These are phyloP conservation scores for Dactylellina leptospora DNA, from an alignment of 2,329 filamentous ascomycete species.

Conservation along the genomic window DNA sequence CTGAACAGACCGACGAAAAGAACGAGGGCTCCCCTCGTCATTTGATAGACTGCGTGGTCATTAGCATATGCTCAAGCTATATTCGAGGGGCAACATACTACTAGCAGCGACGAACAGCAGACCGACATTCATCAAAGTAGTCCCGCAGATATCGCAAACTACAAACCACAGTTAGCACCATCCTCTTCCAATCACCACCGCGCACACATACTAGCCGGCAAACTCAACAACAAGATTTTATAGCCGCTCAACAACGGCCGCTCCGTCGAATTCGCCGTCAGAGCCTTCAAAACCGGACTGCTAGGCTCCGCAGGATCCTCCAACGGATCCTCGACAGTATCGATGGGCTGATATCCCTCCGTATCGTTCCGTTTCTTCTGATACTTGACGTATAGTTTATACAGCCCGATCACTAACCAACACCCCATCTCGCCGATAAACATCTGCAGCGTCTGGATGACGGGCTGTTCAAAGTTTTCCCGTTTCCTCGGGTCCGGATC, in stretches of 20 bases:
- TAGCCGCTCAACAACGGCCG: conserved; percentile 72
- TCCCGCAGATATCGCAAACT: conserved; percentile 92
- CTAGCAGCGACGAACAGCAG: conserved; percentile 92
- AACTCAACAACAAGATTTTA: conserved; percentile 76
- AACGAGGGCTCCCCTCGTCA: conserved; percentile 93
- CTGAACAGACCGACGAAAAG: conserved; percentile 96
- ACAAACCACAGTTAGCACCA: conserved; percentile 12
- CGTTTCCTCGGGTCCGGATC: conserved; percentile 72
- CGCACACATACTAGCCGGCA: conserved; percentile 70
- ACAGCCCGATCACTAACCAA: conserved; percentile 84
- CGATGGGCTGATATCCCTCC: conserved; percentile 74
- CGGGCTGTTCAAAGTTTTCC: conserved; percentile 87
- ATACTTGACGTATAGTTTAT: conserved; percentile 68
- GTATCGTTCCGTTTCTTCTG: conserved; percentile 64
- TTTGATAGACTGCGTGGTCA: conserved; percentile 76
- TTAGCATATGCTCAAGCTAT: conserved; percentile 6
- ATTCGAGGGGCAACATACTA: conserved; percentile 60
- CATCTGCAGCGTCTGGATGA: conserved; percentile 96
- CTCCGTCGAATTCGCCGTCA: conserved; percentile 66
- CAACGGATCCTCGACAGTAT: conserved; percentile 62
- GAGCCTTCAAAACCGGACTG: conserved; percentile 66
- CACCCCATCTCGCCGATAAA: conserved; percentile 96
- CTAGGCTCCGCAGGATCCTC: conserved; percentile 63
- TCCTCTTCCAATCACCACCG: not conserved
- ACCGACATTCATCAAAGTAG: conserved; percentile 96